phyloP scores from a whole-genome alignment of 192 early-diverging fungal species.

The Coemansia javaensis region DNA sequence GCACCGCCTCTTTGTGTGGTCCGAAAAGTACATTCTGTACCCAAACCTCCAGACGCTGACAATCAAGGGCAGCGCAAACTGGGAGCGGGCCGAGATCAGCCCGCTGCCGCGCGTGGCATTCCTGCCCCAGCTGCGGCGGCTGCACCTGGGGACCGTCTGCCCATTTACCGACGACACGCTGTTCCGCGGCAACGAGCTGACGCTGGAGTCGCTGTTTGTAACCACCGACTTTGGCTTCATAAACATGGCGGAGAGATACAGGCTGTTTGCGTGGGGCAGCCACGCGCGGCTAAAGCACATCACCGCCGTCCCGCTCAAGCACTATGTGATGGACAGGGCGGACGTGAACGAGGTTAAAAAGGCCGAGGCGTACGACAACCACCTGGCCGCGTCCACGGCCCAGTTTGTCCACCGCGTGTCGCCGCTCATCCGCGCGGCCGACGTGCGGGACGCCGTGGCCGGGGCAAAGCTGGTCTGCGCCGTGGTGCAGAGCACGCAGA shows the following conservation, averaged over 20 bases:
- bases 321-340: neutral
- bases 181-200: slow-evolving; percentile 5
- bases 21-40: slow-evolving; percentile 5
- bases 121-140: slow-evolving; percentile 4
- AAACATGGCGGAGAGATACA: slow-evolving; percentile 1
- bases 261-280: slow-evolving; percentile 1
- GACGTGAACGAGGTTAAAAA: neutral
- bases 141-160: slow-evolving; percentile 4
- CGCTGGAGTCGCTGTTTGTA: slow-evolving; percentile 8
- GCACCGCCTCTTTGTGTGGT: slow-evolving; percentile 1
- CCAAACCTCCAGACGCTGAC: slow-evolving; percentile 2
- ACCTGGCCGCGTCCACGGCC: slow-evolving; percentile 2
- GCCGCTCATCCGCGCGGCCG: neutral
- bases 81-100: neutral
- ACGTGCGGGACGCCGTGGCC: neutral
- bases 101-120: neutral
- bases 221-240: neutral
- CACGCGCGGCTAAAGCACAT: neutral
- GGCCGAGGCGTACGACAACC: no score
- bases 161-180: slow-evolving; percentile 16
- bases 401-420: slow-evolving; percentile 10
- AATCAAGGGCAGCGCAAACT: neutral
- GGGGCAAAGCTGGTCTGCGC: slow-evolving; percentile 12
- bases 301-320: neutral
- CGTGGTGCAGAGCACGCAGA: slow-evolving; percentile 1